phyloP scores from a whole-genome alignment of 2,329 filamentous ascomycete species.

The Verticillium albo-atrum region DNA sequence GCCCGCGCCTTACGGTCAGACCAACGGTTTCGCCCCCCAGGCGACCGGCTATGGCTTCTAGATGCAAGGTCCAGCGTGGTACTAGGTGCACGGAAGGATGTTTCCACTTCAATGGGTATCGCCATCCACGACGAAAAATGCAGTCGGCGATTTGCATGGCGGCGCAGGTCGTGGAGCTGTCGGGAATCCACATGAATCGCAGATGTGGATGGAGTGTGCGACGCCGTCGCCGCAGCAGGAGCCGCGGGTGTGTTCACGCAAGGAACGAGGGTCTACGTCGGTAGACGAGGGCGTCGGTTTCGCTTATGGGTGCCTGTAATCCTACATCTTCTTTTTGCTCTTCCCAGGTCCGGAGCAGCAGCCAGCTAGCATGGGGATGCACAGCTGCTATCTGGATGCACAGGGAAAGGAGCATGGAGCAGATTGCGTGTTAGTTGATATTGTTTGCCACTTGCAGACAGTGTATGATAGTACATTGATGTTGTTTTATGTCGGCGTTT shows the following conservation, averaged over 20 bases:
- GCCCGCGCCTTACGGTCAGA: constrained; percentile 68
- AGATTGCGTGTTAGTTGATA: constrained; percentile 1
- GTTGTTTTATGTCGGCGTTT: neutral
- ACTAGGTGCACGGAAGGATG: constrained; percentile 1
- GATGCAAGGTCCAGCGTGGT: constrained; percentile 6
- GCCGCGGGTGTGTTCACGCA: constrained; percentile 1
- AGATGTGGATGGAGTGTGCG: neutral
- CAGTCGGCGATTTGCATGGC: neutral
- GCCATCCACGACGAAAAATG: neutral
- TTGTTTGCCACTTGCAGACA: neutral
- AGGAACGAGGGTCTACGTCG: constrained; percentile 1
- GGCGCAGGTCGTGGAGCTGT: neutral
- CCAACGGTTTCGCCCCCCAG: constrained; percentile 87
- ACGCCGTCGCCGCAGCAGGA: neutral
- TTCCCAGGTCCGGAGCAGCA: neutral
- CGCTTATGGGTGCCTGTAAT: constrained; percentile 12
- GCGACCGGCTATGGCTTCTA: constrained; percentile 72
- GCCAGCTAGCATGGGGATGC: neutral
- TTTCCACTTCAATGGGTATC: neutral
- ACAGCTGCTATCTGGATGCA: neutral
- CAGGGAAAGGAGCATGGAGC: neutral
- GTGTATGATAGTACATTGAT: constrained; percentile 4
- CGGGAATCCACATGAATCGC: neutral
- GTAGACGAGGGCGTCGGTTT: constrained; percentile 13
- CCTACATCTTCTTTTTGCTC: constrained; percentile 10